phyloP scores from a whole-genome alignment of 768 basidiomycete species.

The Mycena rebaudengoi region DNA sequence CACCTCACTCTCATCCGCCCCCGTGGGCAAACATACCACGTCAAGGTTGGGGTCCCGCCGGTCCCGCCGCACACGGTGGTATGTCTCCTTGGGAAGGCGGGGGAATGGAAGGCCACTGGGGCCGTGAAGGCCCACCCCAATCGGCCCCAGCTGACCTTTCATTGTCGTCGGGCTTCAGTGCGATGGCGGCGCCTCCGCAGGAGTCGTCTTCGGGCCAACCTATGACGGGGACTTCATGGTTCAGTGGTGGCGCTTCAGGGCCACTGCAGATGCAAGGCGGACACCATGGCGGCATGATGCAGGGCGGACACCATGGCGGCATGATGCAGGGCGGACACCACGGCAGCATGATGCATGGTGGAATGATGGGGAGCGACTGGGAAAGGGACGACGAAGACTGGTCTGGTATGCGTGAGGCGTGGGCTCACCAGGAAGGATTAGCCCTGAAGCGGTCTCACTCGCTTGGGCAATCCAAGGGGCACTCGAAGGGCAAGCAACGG shows the following conservation, averaged over 20 bases:
- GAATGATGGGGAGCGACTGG: neutral
- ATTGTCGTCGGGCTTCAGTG: conserved; percentile 18
- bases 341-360: too few relatives aligned
- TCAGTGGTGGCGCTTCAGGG: neutral
- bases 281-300: neutral
- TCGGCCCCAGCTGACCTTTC: neutral
- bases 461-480: neutral
- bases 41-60: conserved; percentile 19
- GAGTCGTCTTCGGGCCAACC: conserved; percentile 13
- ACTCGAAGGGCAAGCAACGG: conserved; percentile 4
- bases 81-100: neutral
- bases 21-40: conserved; percentile 21
- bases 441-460: conserved; percentile 2
- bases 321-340: neutral
- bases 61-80: neutral
- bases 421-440: neutral
- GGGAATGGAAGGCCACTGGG: neutral
- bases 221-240: neutral
- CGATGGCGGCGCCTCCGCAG: conserved; percentile 14
- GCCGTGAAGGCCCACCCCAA: neutral
- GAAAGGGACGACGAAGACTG: neutral
- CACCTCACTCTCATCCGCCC: neutral
- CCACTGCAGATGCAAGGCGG: neutral
- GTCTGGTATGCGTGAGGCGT: neutral
- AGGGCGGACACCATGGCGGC: neutral